Conservation (phyloP, 768 basidiomycete species). For the Lentinula guzmanii region DNA sequence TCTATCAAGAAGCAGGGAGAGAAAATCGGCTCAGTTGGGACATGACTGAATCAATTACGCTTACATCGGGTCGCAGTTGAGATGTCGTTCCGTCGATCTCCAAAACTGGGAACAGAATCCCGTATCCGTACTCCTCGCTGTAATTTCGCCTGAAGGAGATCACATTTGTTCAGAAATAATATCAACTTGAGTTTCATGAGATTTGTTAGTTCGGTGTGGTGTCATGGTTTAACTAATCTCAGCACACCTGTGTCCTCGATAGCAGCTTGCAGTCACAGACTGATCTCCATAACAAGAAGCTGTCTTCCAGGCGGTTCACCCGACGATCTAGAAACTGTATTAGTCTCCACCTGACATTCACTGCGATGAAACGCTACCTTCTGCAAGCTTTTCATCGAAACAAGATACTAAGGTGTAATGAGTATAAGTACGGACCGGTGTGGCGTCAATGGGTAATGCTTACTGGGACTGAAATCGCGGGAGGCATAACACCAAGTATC, state of each 20-base stretch:
- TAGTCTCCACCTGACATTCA: not conserved
- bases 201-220: not conserved
- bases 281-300: slow-evolving; percentile 70
- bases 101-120: slow-evolving; percentile 69
- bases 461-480: slow-evolving; percentile 30
- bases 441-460: slow-evolving; percentile 10
- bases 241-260: slow-evolving; percentile 37
- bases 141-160: slow-evolving; percentile 68
- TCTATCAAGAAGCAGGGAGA: slow-evolving; percentile 32
- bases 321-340: slow-evolving; percentile 29
- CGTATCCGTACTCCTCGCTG: slow-evolving; percentile 58
- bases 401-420: slow-evolving; percentile 51
- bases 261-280: slow-evolving; percentile 66
- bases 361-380: slow-evolving; percentile 23
- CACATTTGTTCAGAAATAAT: slow-evolving; percentile 63
- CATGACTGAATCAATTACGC: slow-evolving; percentile 15
- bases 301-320: slow-evolving; percentile 75
- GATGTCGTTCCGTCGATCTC: slow-evolving; percentile 66
- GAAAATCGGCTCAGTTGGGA: not conserved
- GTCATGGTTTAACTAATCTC: not conserved
- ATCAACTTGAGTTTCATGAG: slow-evolving; percentile 11
- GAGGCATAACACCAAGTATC: not conserved
- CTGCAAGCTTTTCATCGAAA: slow-evolving; percentile 75
- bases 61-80: slow-evolving; percentile 65
- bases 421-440: not conserved